Percentiles rank a stretch among this genome's conserved stretches.
Conservation (phyloP, 306 rosid species). For the Dicorynia guianensis region DNA sequence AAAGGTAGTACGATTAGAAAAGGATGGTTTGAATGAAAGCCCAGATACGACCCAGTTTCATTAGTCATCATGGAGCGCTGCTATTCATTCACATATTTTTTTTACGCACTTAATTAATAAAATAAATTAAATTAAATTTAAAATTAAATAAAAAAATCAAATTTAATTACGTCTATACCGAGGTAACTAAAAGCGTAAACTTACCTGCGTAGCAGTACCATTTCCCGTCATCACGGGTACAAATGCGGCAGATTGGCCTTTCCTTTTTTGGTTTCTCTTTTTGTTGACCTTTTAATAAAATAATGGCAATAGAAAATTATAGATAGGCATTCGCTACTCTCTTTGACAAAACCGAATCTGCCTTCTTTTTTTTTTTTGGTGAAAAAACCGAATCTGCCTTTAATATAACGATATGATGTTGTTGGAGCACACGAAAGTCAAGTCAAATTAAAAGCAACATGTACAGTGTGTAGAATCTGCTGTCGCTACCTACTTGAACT, state of each 20-base stretch:
- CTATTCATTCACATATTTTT: too few relatives aligned
- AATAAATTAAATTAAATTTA: too few relatives aligned
- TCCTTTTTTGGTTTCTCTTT: neutral
- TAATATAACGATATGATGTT: neutral
- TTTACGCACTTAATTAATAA: too few relatives aligned
- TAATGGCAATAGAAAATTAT: too few relatives aligned
- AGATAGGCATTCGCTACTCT: too few relatives aligned
- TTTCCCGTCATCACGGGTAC: too few relatives aligned
- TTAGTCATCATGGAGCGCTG: neutral
- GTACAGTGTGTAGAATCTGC: neutral
- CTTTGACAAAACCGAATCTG: neutral
- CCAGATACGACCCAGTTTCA: conserved; percentile 4
- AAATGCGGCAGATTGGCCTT: neutral
- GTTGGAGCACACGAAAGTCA: conserved; percentile 39
- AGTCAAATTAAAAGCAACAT: conserved; percentile 46
- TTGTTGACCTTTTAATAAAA: too few relatives aligned
- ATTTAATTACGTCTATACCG: too few relatives aligned
- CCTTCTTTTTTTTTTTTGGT: too few relatives aligned
- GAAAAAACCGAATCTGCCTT: neutral
- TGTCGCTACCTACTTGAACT: conserved; percentile 43
- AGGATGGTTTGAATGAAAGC: conserved; percentile 2
- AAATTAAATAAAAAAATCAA: too few relatives aligned
- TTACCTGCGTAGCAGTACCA: too few relatives aligned
- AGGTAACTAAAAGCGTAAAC: too few relatives aligned
- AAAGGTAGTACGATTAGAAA: neutral